Conservation (phyloP, 306 rosid genomes). For the Glycyrrhiza uralensis region DNA sequence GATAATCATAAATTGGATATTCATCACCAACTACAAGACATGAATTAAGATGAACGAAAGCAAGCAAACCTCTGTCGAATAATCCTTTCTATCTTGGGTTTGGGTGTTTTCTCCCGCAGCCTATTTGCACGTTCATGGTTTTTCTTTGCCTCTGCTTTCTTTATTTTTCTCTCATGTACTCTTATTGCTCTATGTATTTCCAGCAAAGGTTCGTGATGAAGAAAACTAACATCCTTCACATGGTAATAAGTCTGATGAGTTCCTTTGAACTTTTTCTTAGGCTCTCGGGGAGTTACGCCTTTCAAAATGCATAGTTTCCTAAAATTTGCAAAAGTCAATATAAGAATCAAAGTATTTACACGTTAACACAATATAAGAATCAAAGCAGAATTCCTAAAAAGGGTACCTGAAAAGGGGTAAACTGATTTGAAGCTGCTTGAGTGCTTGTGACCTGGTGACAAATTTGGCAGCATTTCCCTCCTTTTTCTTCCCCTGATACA, state of each 20-base stretch:
- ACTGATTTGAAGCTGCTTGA: constrained; percentile 77
- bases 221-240: constrained; percentile 81
- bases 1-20: neutral
- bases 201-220: constrained; percentile 82
- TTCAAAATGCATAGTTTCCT: constrained; percentile 90
- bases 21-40: neutral
- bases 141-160: constrained; percentile 84
- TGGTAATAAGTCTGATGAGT: constrained; percentile 90
- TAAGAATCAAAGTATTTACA: neutral
- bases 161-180: constrained; percentile 73
- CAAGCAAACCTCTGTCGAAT: constrained; percentile 69
- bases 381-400: too few species aligned
- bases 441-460: constrained; percentile 81
- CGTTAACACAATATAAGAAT: neutral
- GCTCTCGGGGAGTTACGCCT: constrained; percentile 90
- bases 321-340: constrained; percentile 17
- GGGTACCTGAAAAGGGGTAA: constrained; percentile 88
- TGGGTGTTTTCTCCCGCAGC: constrained; percentile 51
- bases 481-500: constrained; percentile 83
- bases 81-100: constrained; percentile 61
- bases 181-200: constrained; percentile 65
- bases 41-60: neutral
- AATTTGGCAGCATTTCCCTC: constrained; percentile 93
- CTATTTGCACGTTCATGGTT: constrained; percentile 65
- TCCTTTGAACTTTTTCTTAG: constrained; percentile 93